These are phyloP conservation scores for Didymella keratinophila DNA, from an alignment of 2,329 filamentous ascomycete species.

Conservation along the genomic window DNA sequence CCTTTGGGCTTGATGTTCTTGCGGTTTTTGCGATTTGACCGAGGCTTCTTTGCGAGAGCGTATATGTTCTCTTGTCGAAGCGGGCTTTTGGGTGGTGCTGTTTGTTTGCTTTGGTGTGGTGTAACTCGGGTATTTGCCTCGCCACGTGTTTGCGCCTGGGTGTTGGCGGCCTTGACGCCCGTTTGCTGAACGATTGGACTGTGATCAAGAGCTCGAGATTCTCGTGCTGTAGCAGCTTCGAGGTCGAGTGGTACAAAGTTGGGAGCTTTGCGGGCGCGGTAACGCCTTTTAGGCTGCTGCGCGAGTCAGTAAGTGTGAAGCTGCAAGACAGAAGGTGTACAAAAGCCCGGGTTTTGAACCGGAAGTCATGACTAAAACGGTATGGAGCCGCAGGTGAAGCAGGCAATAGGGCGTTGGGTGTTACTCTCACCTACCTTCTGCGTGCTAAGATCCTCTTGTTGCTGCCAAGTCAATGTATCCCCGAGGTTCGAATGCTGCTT, in stretches of 20 bases:
- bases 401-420: neutral
- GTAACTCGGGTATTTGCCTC: slow-evolving; percentile 7
- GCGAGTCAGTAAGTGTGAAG: neutral
- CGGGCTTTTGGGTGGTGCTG: slow-evolving; percentile 9
- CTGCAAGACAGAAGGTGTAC: neutral
- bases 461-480: slow-evolving; percentile 32
- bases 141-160: slow-evolving; percentile 5
- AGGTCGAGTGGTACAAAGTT: slow-evolving; percentile 14
- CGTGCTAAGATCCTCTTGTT: slow-evolving; percentile 23
- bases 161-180: slow-evolving; percentile 3
- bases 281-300: neutral
- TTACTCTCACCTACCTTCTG: slow-evolving; percentile 26
- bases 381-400: slow-evolving; percentile 1
- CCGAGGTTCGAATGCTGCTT: neutral
- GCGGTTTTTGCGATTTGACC: neutral
- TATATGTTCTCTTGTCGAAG: neutral
- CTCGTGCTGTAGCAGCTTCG: neutral
- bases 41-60: neutral
- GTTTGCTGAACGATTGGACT: slow-evolving; percentile 12
- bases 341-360: neutral
- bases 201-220: neutral
- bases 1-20: neutral
- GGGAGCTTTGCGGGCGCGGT: neutral
- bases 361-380: neutral
- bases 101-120: slow-evolving; percentile 3